phyloP scores from a whole-genome alignment of 192 early-diverging fungal genomes.

The Bifiguratus adelaidae region DNA sequence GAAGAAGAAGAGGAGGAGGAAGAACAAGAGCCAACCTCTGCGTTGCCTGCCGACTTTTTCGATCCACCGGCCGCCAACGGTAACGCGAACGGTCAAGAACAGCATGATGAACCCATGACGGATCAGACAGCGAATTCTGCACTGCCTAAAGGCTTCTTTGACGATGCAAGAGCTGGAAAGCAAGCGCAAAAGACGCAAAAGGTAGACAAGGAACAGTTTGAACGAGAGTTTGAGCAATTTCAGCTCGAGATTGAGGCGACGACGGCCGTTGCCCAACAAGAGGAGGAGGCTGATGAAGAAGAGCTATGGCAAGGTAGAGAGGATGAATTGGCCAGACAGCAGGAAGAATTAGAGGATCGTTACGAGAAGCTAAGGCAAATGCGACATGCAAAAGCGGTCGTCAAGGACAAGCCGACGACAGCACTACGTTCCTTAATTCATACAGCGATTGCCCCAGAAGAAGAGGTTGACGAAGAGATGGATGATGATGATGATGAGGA shows the following conservation, averaged over 20 bases:
- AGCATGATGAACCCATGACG: too few species aligned
- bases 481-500: slow-evolving; percentile 17
- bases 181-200: slow-evolving; percentile 7
- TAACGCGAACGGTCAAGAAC: too few species aligned
- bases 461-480: slow-evolving; percentile 12
- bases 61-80: not conserved
- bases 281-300: slow-evolving; percentile 20
- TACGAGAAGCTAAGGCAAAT: slow-evolving; percentile 14
- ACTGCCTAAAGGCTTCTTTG: slow-evolving; percentile 43
- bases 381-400: slow-evolving; percentile 1
- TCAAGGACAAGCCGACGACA: not conserved
- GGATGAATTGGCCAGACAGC: slow-evolving; percentile 14
- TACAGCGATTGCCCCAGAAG: slow-evolving; percentile 6
- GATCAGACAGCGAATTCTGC: not conserved
- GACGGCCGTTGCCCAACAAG: slow-evolving; percentile 5
- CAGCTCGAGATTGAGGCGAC: slow-evolving; percentile 12
- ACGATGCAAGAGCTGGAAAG: slow-evolving; percentile 30
- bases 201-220: slow-evolving; percentile 7
- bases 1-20: slow-evolving; percentile 8
- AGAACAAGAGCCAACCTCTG: slow-evolving; percentile 1
- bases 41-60: slow-evolving; percentile 18
- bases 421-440: slow-evolving; percentile 15
- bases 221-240: slow-evolving; percentile 17
- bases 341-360: slow-evolving; percentile 8
- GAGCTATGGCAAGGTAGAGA: slow-evolving; percentile 17